Conservation (phyloP, 1,139 yeast genomes). For the Blastobotrys buckinghamii region DNA sequence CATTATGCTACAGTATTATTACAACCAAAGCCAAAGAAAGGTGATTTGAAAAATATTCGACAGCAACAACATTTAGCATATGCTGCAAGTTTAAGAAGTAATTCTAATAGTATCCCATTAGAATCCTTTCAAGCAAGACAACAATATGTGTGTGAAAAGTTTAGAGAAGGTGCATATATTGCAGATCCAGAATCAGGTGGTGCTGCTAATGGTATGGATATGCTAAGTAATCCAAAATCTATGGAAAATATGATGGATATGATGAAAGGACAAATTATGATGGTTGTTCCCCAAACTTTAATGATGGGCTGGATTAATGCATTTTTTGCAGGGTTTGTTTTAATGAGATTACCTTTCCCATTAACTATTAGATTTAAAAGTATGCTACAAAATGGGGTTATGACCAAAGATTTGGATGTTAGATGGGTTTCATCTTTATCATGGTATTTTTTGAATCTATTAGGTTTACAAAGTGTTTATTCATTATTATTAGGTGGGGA, state of each 20-base stretch:
- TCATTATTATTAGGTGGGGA: constrained; percentile 60
- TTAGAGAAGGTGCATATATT: constrained; percentile 48
- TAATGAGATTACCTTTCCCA: constrained; percentile 77
- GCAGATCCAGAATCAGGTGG: constrained; percentile 36
- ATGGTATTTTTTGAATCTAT: constrained; percentile 91
- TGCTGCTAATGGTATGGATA: constrained; percentile 42
- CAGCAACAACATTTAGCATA: constrained; percentile 56
- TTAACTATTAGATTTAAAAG: constrained; percentile 82
- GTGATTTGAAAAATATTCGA: constrained; percentile 47
- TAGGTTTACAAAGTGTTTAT: constrained; percentile 80
- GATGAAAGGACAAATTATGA: constrained; percentile 77
- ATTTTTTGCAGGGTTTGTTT: constrained; percentile 86
- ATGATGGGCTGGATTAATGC: constrained; percentile 97
- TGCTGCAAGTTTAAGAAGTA: constrained; percentile 47
- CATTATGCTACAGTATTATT: constrained; percentile 60
- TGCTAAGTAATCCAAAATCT: constrained; percentile 63
- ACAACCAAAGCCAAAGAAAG: constrained; percentile 53
- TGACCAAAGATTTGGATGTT: constrained; percentile 79
- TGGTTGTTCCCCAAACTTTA: constrained; percentile 83
- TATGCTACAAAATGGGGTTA: constrained; percentile 86
- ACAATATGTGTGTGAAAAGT: constrained; percentile 38
- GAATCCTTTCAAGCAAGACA: constrained; percentile 48
- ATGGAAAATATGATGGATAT: constrained; percentile 73
- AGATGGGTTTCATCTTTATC: constrained; percentile 94
- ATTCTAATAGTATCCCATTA: constrained; percentile 42